Conservation (phyloP, 805 yeast species). For the Wickerhamiella australiensis region DNA sequence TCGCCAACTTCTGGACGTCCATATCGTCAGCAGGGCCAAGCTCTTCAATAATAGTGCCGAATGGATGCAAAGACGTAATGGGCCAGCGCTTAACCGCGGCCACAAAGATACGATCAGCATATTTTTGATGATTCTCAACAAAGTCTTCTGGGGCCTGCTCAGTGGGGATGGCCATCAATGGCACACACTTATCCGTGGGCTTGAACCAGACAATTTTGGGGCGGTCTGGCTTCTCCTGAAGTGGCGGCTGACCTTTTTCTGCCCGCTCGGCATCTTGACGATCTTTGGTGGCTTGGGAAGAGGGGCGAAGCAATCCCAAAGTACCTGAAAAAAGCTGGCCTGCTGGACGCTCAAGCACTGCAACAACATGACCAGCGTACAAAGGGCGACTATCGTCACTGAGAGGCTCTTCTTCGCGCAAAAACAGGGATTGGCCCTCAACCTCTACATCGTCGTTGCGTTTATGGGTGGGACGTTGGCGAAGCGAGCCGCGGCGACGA, state of each 20-base stretch:
- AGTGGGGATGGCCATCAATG: constrained; percentile 94
- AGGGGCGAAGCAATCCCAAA: constrained; percentile 84
- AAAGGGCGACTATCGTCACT: constrained; percentile 85
- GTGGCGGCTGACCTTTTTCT: constrained; percentile 17
- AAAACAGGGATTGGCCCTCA: constrained; percentile 84
- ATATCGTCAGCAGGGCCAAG: constrained; percentile 71
- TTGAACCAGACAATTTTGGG: constrained; percentile 99
- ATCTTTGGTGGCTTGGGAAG: constrained; percentile 81
- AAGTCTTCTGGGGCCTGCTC: constrained; percentile 96
- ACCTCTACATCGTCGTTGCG: constrained; percentile 98
- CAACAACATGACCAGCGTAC: constrained; percentile 97
- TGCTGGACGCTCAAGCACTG: constrained; percentile 93
- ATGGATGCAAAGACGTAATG: constrained; percentile 94
- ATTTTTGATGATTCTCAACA: constrained; percentile 79
- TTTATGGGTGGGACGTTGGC: constrained; percentile 93
- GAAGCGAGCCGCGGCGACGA: constrained; percentile 77
- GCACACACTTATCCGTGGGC: constrained; percentile 96
- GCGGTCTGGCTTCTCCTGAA: constrained; percentile 31
- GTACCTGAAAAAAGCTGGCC: constrained; percentile 95
- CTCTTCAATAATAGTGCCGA: constrained; percentile 82
- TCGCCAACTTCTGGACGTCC: constrained; percentile 72
- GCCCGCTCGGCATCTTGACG: constrained; percentile 34
- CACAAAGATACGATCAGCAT: constrained; percentile 71
- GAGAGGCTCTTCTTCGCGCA: constrained; percentile 92
- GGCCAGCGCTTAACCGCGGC: constrained; percentile 99